Conservation (phyloP, 345 rosid genomes). For the Adansonia digitata region DNA sequence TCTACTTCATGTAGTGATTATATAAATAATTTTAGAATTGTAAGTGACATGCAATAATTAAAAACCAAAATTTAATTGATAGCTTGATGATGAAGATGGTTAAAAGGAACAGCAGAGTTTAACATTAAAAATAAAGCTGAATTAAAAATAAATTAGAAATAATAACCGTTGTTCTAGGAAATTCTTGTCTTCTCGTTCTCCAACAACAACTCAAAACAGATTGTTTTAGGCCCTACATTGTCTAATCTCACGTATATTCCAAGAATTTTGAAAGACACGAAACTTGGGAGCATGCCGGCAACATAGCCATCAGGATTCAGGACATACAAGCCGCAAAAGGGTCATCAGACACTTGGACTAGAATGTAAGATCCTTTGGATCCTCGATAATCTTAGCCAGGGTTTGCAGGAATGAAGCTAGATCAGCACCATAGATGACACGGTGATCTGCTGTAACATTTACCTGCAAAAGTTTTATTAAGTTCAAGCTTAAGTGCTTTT, state of each 20-base stretch:
- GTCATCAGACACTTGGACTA: no score
- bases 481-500: not conserved
- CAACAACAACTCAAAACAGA: not conserved
- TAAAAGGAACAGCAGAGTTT: no score
- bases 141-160: not conserved
- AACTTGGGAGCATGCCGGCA: slow-evolving; percentile 20
- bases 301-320: no score
- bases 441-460: no score
- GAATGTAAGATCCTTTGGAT: no score
- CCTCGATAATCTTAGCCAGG: slow-evolving; percentile 71
- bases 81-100: not conserved
- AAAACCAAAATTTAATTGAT: not conserved
- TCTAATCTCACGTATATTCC: not conserved
- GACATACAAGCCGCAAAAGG: no score
- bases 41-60: not conserved
- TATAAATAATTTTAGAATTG: no score
- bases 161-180: not conserved
- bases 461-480: slow-evolving; percentile 14
- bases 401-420: slow-evolving; percentile 92
- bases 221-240: no score
- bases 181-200: not conserved
- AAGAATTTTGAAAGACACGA: slow-evolving; percentile 24
- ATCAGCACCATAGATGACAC: no score
- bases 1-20: not conserved
- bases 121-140: not conserved